These are phyloP conservation scores for Mimosa bimucronata DNA, from an alignment of 306 rosid genomes.

Conservation along the genomic window DNA sequence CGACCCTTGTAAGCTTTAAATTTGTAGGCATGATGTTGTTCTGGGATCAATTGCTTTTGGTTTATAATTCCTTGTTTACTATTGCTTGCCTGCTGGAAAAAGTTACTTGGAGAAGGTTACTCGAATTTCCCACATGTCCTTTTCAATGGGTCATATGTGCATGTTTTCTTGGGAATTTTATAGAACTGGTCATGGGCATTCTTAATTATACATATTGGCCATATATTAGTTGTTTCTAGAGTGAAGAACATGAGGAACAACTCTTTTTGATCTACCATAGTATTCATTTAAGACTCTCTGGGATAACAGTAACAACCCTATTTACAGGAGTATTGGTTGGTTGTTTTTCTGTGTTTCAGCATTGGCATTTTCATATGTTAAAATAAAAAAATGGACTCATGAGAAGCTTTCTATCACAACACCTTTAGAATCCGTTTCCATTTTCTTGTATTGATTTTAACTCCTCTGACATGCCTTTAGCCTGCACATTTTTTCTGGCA, in stretches of 20 bases:
- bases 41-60: slow-evolving; percentile 3
- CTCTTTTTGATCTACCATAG: not conserved
- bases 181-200: not conserved
- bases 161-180: not conserved
- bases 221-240: not conserved
- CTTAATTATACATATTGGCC: not conserved
- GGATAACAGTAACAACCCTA: not conserved
- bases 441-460: not conserved
- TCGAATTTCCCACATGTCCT: not conserved
- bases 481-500: not conserved
- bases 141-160: no score
- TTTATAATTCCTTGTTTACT: not conserved
- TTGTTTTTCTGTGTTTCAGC: not conserved
- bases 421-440: not conserved
- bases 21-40: not conserved
- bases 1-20: not conserved
- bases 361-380: not conserved
- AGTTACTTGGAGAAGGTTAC: not conserved
- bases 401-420: not conserved
- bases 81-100: not conserved
- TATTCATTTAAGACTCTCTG: not conserved
- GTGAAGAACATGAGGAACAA: not conserved
- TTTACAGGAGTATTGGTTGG: not conserved
- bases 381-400: not conserved
- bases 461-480: not conserved